These are phyloP conservation scores for Casuarina equisetifolia DNA, from an alignment of 306 rosid species.

Conservation along the genomic window DNA sequence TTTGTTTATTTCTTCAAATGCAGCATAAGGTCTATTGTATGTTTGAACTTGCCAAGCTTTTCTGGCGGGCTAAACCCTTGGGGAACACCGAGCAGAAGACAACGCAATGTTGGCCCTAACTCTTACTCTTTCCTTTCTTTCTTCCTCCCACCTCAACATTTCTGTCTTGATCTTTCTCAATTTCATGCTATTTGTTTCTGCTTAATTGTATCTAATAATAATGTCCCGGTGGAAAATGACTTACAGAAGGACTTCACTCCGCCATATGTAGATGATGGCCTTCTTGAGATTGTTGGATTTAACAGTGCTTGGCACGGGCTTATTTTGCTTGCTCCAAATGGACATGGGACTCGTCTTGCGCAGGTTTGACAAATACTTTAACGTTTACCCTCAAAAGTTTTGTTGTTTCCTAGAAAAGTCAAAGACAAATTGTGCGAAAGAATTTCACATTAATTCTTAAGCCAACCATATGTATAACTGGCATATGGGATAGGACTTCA, in stretches of 20 bases:
- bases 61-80: constrained; percentile 97
- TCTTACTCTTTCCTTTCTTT: not conserved
- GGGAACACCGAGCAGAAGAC: constrained; percentile 70
- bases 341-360: constrained; percentile 98
- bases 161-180: constrained; percentile 9
- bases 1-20: constrained; percentile 20
- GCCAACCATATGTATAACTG: not conserved
- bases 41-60: constrained; percentile 98
- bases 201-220: constrained; percentile 18
- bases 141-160: not conserved
- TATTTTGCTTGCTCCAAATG: constrained; percentile 82
- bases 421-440: not conserved
- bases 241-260: constrained; percentile 71
- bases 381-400: not conserved
- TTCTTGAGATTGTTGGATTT: constrained; percentile 86
- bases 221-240: constrained; percentile 25
- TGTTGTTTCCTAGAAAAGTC: not conserved
- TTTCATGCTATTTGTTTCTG: constrained; percentile 5
- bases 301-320: constrained; percentile 99
- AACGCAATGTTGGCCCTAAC: constrained; percentile 45
- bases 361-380: constrained; percentile 52
- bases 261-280: constrained; percentile 91
- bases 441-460: not conserved
- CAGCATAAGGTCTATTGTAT: constrained; percentile 90
- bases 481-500: not conserved